phyloP scores from a whole-genome alignment of 2,329 filamentous ascomycete genomes.

The Aureobasidium sp. region DNA sequence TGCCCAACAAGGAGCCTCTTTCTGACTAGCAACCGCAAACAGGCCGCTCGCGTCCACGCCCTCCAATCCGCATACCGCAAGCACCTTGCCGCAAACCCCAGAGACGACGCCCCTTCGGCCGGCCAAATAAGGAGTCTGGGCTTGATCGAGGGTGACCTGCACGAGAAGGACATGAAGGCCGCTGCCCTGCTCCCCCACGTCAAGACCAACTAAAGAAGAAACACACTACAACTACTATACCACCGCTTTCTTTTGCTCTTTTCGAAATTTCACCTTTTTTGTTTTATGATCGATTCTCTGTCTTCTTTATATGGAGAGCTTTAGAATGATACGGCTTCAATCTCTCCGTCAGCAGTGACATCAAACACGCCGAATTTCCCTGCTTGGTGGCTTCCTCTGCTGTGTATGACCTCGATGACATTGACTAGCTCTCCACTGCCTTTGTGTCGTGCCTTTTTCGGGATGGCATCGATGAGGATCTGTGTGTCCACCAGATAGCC shows the following conservation, averaged over 20 bases:
- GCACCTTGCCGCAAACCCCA: slow-evolving; percentile 62
- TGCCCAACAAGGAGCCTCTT: not conserved
- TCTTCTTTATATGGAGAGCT: too few species aligned
- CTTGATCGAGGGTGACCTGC: slow-evolving; percentile 66
- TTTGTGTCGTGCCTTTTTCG: slow-evolving; percentile 17
- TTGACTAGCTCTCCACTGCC: slow-evolving; percentile 22
- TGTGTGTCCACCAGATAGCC: slow-evolving; percentile 31
- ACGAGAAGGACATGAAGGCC: slow-evolving; percentile 52
- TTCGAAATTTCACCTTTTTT: not conserved
- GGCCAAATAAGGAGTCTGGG: slow-evolving; percentile 84
- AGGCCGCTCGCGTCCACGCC: slow-evolving; percentile 70
- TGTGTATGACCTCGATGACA: slow-evolving; percentile 38
- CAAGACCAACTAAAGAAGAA: slow-evolving; percentile 18
- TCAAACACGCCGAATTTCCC: slow-evolving; percentile 32
- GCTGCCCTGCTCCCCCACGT: slow-evolving; percentile 34
- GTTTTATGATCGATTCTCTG: not conserved
- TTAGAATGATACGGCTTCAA: not conserved
- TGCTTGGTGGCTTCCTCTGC: slow-evolving; percentile 30
- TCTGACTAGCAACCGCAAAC: slow-evolving; percentile 14
- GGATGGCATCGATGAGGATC: slow-evolving; percentile 33
- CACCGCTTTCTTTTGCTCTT: not conserved
- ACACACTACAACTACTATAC: not conserved
- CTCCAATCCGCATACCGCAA: slow-evolving; percentile 82
- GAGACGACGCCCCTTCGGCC: slow-evolving; percentile 73
- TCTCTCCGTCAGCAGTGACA: slow-evolving; percentile 11